Evolutionary conservation across 805 yeast species (phyloP), one percentile per base, ranked within the genome.

Genomic region (Saccharomycopsis olivae): DNA sequence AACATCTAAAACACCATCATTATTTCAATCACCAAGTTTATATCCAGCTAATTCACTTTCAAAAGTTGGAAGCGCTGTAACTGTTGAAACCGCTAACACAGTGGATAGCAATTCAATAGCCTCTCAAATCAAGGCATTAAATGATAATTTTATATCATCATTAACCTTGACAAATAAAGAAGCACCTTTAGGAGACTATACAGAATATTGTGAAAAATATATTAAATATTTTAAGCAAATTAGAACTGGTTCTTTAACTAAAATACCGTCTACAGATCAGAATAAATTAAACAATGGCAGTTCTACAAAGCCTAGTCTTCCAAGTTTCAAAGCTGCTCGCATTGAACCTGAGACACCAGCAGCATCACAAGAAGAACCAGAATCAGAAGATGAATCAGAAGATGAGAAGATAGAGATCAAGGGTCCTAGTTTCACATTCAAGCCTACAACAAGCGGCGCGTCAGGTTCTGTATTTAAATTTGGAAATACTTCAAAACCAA

Each of bases 91-190:
- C n/a, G 25, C 25, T 23, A 23, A 23, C 25, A 23, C 6, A 8
- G 10, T 8, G 10, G 25, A 23, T 23, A 8, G 10, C 10, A 23
- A 6, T 29, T 14, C 13, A 14, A 43, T 37, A 14, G 49, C 49
- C 4, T 43, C 49, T 3, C 41, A 42, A 25, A 40, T 46, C 10
- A 46, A 46, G 20, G 49, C 49, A 4, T 35, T 46, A n/a, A 46
- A 46, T 28, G 49, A 46, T 11, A 46, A 46, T 27, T 46, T 46
- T 30, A 25, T 46, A 24, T 20, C 19, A 13, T 19, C 35, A 18
- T 19, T 46, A 37, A 40, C 36, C 3, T 17, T 40, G 5, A 29
- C 41, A 11, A 20, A n/a, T 18, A 30, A 39, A 28, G 29, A 43
- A n/a, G 47, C 47, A 4, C 49, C 49, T 9, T 41, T 46, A 23